These are phyloP conservation scores for Eucalyptus cloeziana DNA, from an alignment of 345 rosid genomes.

Conservation along the genomic window DNA sequence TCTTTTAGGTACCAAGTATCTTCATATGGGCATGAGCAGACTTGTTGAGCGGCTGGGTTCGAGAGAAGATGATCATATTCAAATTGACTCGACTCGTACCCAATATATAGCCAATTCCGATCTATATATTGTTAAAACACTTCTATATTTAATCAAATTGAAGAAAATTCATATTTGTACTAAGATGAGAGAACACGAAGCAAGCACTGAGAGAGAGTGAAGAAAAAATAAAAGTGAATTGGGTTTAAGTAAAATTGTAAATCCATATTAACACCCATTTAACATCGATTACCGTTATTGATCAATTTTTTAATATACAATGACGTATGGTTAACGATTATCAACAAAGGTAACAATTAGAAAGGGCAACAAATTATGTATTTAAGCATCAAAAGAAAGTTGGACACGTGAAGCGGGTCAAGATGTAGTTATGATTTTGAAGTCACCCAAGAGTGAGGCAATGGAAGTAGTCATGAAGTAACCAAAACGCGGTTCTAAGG, in stretches of 20 bases:
- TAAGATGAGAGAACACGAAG: accelerated
- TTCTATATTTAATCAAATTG: no score
- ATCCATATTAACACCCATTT: not conserved
- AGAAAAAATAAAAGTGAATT: no score
- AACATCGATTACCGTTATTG: not conserved
- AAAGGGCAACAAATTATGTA: not conserved
- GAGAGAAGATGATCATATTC: not conserved
- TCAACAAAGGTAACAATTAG: no score
- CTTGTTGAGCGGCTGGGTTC: not conserved
- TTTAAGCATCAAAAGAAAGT: no score
- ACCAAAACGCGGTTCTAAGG: not conserved
- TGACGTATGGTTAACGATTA: not conserved
- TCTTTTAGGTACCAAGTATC: not conserved
- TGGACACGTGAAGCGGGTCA: no score
- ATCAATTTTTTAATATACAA: no score
- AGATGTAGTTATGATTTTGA: not conserved
- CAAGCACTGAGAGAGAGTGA: accelerated
- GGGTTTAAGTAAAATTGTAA: no score
- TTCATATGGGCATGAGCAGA: not conserved
- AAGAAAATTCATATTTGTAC: no score
- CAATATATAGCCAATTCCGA: accelerated
- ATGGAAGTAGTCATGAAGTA: not conserved
- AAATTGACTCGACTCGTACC: not conserved
- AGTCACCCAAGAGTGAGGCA: not conserved
- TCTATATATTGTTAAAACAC: no score